Conservation (phyloP, 495 filamentous ascomycete species). For the Hypoxylon crocopeplum region DNA sequence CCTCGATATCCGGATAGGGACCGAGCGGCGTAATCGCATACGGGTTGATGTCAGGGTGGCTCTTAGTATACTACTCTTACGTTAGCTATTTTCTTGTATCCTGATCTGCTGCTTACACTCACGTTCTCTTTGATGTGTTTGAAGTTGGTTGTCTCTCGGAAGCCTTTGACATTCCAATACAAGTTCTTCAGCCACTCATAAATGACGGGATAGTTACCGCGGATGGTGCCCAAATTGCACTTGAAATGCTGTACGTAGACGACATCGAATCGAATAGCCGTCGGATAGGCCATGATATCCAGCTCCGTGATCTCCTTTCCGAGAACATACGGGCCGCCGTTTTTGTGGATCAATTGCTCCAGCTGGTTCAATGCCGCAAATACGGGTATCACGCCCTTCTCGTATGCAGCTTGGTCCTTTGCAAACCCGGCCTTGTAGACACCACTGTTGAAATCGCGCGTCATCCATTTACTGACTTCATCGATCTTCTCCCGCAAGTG, state of each 20-base stretch:
- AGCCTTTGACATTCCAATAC: conserved; percentile 75
- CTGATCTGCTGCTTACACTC: neutral
- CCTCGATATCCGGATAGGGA: conserved; percentile 65
- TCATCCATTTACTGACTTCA: conserved; percentile 69
- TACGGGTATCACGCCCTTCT: conserved; percentile 63
- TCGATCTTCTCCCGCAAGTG: conserved; percentile 64
- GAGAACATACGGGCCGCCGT: conserved; percentile 66
- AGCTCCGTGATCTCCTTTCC: conserved; percentile 71
- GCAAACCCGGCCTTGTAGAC: conserved; percentile 76
- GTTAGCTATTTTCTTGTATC: neutral
- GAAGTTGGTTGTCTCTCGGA: conserved; percentile 74
- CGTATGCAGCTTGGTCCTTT: conserved; percentile 69
- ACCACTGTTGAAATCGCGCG: conserved; percentile 70
- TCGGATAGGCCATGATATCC: conserved; percentile 66
- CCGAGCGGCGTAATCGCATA: conserved; percentile 69
- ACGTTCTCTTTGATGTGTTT: conserved; percentile 62
- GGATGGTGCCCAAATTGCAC: conserved; percentile 74
- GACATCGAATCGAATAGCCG: conserved; percentile 71
- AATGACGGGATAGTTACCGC: conserved; percentile 71
- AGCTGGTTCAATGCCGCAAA: conserved; percentile 69
- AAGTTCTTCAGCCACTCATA: conserved; percentile 73
- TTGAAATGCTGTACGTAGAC: conserved; percentile 73
- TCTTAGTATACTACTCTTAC: conserved; percentile 53
- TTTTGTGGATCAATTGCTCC: conserved; percentile 63
- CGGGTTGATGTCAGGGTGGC: conserved; percentile 66